Base-by-base conservation (phyloP, 2,329 filamentous ascomycete genomes). In the Purpureocillium takamizusanense region DNA sequence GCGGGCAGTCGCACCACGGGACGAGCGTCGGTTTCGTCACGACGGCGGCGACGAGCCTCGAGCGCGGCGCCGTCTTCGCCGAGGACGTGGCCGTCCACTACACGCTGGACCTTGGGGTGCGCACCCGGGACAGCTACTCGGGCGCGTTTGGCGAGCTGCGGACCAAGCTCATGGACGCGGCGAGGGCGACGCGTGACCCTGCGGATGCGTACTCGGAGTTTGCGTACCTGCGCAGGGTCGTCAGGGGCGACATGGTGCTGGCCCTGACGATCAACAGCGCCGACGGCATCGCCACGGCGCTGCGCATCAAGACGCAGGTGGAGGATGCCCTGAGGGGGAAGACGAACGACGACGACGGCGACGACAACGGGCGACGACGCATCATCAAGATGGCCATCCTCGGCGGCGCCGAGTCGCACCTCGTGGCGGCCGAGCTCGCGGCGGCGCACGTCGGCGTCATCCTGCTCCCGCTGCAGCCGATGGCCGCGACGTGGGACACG, bases 331-430 rank as follows among this genome's bases (percentile, higher is more conserved):
- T 62, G 12, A 37, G 49, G 29, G 27, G 41, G 14, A 40, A 37
- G 13, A 34, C 42, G 2, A n/a, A 36, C 38, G 5, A 37, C 17
- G 12, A 31, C 41, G 25, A 8, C 28, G 28, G 11, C 28, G 28
- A 4, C 28, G 28, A 13, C 28, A 10, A 25, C 6, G 21, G 21
- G 21, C 21, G 21, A 25, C 21, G 10, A 30, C 28, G 12, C n/a
- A 62, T 52, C 37, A 51, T 83, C 28, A 67, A 61, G n/a, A 41
- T 83, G 8, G 66, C 72, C 38, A 66, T 84, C 36, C 55, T 80
- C 16, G 80, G 80, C 43, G 80, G 70, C 31, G 77, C 78, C 5
- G 80, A 83, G 56, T 68, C 79, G 1, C 65, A 76, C 49, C 60
- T 83, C 1, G 53, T 83, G 0, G 79, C 78, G 0, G 45, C 62